phyloP scores from a whole-genome alignment of 805 yeast genomes.

The Barnettozyma californica region DNA sequence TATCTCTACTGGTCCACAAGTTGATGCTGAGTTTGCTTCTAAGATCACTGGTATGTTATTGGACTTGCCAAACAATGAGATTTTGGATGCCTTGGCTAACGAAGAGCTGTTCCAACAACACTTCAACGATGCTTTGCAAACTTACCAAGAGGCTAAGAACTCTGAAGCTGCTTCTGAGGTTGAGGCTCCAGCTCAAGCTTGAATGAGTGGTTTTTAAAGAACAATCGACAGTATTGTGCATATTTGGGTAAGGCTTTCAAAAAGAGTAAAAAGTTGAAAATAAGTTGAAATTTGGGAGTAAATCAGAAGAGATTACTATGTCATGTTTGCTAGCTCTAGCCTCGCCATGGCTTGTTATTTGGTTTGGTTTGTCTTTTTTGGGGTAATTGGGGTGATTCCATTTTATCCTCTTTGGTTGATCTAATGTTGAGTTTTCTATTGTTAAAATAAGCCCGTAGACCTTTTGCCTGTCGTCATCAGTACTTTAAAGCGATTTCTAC shows the following conservation, averaged over 20 bases:
- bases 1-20: slow-evolving; percentile 78
- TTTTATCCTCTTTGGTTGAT: slow-evolving; percentile 7
- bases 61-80: slow-evolving; percentile 89
- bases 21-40: slow-evolving; percentile 93
- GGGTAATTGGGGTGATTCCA: slow-evolving; percentile 6
- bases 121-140: slow-evolving; percentile 90
- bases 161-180: slow-evolving; percentile 10
- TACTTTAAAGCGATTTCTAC: too few species aligned
- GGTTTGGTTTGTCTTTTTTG: slow-evolving; percentile 2
- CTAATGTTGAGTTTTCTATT: slow-evolving; percentile 9
- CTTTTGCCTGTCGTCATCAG: not conserved
- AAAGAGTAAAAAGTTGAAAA: not conserved
- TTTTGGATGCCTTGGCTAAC: slow-evolving; percentile 82
- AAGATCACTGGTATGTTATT: slow-evolving; percentile 98
- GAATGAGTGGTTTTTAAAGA: slow-evolving; percentile 5
- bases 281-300: not conserved
- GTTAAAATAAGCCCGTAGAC: not conserved
- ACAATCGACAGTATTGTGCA: slow-evolving; percentile 1
- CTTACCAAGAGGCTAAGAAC: slow-evolving; percentile 86
- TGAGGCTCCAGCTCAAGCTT: slow-evolving; percentile 14
- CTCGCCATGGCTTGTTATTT: not conserved
- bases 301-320: not conserved
- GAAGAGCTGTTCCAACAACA: slow-evolving; percentile 85
- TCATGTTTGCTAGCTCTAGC: not conserved
- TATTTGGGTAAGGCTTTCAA: not conserved